phyloP scores from a whole-genome alignment of 129 eudicot species.

The Escallonia herrerae region DNA sequence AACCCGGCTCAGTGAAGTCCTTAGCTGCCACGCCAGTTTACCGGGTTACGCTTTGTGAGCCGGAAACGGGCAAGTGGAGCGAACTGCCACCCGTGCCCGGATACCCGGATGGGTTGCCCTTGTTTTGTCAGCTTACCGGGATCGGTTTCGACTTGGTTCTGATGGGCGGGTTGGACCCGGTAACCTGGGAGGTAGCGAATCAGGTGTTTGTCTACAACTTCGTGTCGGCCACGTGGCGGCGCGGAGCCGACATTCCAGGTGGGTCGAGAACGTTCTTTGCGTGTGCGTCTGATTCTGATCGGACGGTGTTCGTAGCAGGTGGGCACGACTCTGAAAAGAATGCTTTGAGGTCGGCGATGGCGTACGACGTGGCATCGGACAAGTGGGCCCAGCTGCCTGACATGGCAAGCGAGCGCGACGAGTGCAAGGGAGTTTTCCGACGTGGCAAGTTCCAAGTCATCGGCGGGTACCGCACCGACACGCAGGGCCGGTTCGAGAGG shows the following conservation, averaged over 20 bases:
- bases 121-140: constrained; percentile 64
- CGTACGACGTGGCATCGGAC: constrained; percentile 55
- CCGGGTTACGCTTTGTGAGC: constrained; percentile 58
- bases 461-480: constrained; percentile 64
- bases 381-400: constrained; percentile 54
- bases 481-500: constrained; percentile 66
- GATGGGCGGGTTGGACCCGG: constrained; percentile 83
- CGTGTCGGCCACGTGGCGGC: constrained; percentile 64
- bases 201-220: constrained; percentile 53
- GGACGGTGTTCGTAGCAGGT: constrained; percentile 74
- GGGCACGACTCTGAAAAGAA: constrained; percentile 79
- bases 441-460: constrained; percentile 72
- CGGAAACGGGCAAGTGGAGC: constrained; percentile 53
- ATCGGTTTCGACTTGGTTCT: constrained; percentile 69
- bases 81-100: constrained; percentile 50
- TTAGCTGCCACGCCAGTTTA: constrained; percentile 31
- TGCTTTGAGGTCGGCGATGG: constrained; percentile 58
- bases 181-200: constrained; percentile 46
- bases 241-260: constrained; percentile 75
- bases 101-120: constrained; percentile 48
- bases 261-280: constrained; percentile 60
- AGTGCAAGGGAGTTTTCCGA: constrained; percentile 53
- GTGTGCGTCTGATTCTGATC: constrained; percentile 53
- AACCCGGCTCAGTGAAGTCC: constrained; percentile 19
- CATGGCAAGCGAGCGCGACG: constrained; percentile 75